Conservation (phyloP, 495 filamentous ascomycete species). For the Aspergillus conjunctus region DNA sequence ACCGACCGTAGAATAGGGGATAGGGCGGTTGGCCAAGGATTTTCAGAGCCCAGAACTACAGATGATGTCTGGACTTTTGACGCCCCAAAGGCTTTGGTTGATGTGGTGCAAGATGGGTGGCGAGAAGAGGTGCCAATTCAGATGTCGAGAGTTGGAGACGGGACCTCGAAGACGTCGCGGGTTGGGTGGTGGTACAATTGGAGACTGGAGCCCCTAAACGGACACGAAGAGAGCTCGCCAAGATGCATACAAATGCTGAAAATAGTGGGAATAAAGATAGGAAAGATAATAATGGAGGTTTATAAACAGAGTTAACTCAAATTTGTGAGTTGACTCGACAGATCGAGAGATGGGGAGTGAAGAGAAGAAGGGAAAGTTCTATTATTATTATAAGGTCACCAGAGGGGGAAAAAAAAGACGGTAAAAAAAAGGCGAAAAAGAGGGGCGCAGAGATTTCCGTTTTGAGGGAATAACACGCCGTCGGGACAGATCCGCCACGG, state of each 20-base stretch:
- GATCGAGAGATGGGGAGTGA: constrained; percentile 3
- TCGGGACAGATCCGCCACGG: constrained; percentile 6
- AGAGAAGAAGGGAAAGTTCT: constrained; percentile 10
- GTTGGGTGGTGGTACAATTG: neutral
- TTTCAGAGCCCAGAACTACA: neutral
- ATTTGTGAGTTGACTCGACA: constrained; percentile 14
- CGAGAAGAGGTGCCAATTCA: neutral
- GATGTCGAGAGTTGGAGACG: neutral
- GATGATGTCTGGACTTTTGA: neutral
- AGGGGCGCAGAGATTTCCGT: constrained; percentile 35
- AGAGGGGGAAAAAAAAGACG: constrained; percentile 7
- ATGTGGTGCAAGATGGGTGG: neutral
- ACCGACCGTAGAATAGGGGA: neutral
- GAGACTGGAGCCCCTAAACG: constrained; percentile 6
- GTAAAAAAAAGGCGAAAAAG: constrained; percentile 16
- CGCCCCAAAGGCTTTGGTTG: neutral
- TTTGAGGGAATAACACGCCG: constrained; percentile 16
- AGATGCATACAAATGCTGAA: constrained; percentile 3
- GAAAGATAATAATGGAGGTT: neutral
- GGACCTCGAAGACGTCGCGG: constrained; percentile 1
- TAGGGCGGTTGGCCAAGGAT: neutral
- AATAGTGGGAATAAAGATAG: constrained; percentile 1
- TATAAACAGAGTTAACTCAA: constrained; percentile 18
- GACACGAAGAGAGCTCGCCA: constrained; percentile 13
- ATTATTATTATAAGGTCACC: constrained; percentile 18